Evolutionary conservation across 352 stramenopile genomes (phyloP), one percentile per base, ranked within the genome.

Genomic region (Elongisporangium anandrum): DNA sequence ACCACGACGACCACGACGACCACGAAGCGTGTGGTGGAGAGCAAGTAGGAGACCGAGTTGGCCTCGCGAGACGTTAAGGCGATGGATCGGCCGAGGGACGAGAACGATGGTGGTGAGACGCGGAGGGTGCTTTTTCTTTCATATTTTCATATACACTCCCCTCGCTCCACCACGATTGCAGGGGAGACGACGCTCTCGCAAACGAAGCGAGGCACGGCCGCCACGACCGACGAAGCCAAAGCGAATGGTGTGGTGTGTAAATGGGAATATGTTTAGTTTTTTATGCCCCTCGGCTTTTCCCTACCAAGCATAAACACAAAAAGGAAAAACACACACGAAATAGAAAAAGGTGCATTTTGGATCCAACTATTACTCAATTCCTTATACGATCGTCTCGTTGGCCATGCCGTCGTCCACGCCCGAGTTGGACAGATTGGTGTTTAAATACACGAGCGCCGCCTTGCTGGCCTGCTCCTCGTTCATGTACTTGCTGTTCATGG

Each of bases 401-500:
- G 67, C 69, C 7, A 77, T 61, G 20, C 73, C 64, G 51, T 75
- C 68, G 26, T 83, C 72, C 29, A 67, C 64, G 7, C 63, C 60
- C 2, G 55, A 56, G 1, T 72, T 70, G n/a, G 67, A 54, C 39
- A 87, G 56, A 57, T 79, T 87, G 16, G 79, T 75, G 74, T 88
- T 92, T 39, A 87, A 69, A 53, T 87, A 87, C 39, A 90, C 70
- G 24, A 90, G 69, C 41, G 81, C 79, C 20, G 81, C 79, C 59
- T 92, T 92, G 67, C 62, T 80, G 45, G 77, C 77, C 54, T 92
- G 82, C 41, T 88, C 82, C 17, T 92, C 75, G 60, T 72, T 87
- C 77, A 89, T 87, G 60, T 72, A 75, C 52, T 84, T 81, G 52
- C 63, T 66, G 59, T 89, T 86, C 56, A 75, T 77, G 26, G 56